Evolutionary conservation across 2,329 filamentous ascomycete genomes (phyloP), one percentile per base, ranked within the genome.

Genomic region (Paraphaeosphaeria sporulosa): DNA sequence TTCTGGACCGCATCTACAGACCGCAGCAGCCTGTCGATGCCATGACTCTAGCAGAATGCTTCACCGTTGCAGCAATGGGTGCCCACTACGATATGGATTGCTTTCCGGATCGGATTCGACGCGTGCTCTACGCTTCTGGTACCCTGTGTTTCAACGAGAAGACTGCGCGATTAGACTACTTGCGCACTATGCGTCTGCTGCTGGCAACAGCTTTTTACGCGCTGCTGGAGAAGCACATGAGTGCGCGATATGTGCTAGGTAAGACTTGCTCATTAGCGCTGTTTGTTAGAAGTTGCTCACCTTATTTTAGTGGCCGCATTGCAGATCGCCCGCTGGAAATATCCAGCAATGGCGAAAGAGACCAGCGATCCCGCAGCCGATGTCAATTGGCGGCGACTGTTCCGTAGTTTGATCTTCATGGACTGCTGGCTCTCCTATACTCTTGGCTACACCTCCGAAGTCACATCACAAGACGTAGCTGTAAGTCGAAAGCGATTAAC

Each of bases 341-440:
- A 60, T 42, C 69, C 67, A 4, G 13, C 57, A 0, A 17, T 66
- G 19, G 53, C 66, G 9, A 55, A 21, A 10, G 13, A 30, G 13
- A 38, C 32, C 44, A 17, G 8, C 30, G 27, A 58, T 7, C n/a
- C 19, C 1, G 27, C n/a, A 6, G 60, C 63, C 17, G 67, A 73
- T 0, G 42, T 40, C 27, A 65, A 63, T 34, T 73, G 71, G 71
- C 68, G 62, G 19, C 71, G 68, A 42, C 57, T 78, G 15, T 73
- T 71, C 38, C 68, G 75, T 10, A 78, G 74, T 50, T 61, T 78
- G 10, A 72, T 78, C 9, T 78, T 78, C 62, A 75, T 78, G 72
- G 76, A 78, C 59, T 73, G 71, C 23, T 79, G 76, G 76, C 66
- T 78, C 7, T 75, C 75, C 1, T 78, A 76, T 43, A 79, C 76